Evolutionary conservation across 2,329 filamentous ascomycete genomes (phyloP).

Genomic region (Fusarium anguioides): DNA sequence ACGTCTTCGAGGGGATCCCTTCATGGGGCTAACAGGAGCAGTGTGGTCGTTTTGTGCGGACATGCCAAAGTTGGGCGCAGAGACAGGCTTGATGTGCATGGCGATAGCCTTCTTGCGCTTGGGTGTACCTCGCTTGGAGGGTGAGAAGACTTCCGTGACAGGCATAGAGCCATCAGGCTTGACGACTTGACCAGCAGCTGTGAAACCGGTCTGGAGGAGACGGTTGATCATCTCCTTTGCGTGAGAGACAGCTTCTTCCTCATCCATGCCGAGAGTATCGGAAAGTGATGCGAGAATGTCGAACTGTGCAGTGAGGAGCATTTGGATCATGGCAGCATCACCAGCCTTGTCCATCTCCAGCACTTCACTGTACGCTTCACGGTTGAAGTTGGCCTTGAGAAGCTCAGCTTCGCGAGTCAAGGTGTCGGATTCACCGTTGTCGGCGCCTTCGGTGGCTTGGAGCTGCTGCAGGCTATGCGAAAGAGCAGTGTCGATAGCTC

Average conservation of each 20-base stretch:
- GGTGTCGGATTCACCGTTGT: conserved; percentile 72
- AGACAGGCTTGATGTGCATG: conserved; percentile 57
- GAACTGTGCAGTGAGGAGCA: conserved; percentile 89
- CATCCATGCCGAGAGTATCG: conserved; percentile 83
- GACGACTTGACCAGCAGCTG: conserved; percentile 83
- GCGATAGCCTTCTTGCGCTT: conserved; percentile 72
- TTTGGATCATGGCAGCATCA: conserved; percentile 82
- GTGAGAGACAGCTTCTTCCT: conserved; percentile 82
- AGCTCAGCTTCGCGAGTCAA: conserved; percentile 86
- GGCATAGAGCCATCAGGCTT: conserved; percentile 82
- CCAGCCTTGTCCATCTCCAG: conserved; percentile 85
- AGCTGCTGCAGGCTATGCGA: conserved; percentile 86
- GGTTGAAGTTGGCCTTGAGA: conserved; percentile 82
- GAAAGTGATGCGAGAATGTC: conserved; percentile 87
- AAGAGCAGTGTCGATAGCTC: conserved; percentile 85
- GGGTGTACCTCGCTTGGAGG: conserved; percentile 78
- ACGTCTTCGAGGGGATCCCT: conserved; percentile 82
- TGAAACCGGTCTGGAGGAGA: conserved; percentile 80
- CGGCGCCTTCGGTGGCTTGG: conserved; percentile 63
- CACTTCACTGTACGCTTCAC: conserved; percentile 81
- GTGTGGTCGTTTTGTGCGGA: conserved; percentile 48
- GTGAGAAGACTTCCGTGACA: conserved; percentile 74
- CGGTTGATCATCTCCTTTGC: conserved; percentile 82
- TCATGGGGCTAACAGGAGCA: conserved; percentile 65
- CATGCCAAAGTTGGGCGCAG: conserved; percentile 55